A percentile compares a stretch with the other conserved stretches of the same genome.
Conservation (phyloP, 139 green algal species). For the Auxenochlorella pyrenoidosa region DNA sequence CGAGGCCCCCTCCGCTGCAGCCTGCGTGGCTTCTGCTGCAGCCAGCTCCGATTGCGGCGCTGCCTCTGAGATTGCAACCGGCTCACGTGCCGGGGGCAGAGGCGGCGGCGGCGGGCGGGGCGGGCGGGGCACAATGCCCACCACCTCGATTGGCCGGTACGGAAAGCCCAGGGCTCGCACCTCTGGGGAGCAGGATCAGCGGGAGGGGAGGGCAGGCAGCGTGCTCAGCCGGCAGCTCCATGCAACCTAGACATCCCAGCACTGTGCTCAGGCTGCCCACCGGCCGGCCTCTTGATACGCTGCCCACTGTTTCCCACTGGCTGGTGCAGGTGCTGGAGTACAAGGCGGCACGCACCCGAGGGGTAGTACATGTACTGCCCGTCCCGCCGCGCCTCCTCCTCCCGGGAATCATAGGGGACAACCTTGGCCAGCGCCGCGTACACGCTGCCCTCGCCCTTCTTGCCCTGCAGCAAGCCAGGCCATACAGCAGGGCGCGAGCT, state of each 20-base stretch:
- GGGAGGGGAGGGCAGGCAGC: not conserved
- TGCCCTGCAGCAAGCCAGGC: not conserved
- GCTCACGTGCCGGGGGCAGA: not conserved
- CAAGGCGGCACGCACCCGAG: not conserved
- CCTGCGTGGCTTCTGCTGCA: not conserved
- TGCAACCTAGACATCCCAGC: not conserved
- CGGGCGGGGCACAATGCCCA: constrained; percentile 22
- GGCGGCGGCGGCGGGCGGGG: not conserved
- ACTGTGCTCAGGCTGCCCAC: not conserved
- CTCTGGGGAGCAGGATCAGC: not conserved
- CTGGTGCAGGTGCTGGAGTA: no score
- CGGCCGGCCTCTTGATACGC: not conserved
- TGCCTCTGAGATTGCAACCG: not conserved
- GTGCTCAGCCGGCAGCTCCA: no score
- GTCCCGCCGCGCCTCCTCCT: constrained; percentile 38
- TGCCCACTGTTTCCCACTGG: no score
- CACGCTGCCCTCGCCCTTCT: constrained; percentile 10
- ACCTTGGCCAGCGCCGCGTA: not conserved
- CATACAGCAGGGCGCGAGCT: no score
- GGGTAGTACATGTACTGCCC: constrained; percentile 37
- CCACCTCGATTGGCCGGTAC: constrained; percentile 28
- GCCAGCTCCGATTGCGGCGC: not conserved
- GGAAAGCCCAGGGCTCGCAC: constrained; percentile 23
- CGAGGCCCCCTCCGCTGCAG: not conserved
- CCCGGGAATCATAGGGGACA: constrained; percentile 15